A percentile compares a stretch with the other conserved stretches of the same genome.
These are phyloP conservation scores for Talinum fruticosum DNA, from an alignment of 148 eudicot species.

Conservation along the genomic window DNA sequence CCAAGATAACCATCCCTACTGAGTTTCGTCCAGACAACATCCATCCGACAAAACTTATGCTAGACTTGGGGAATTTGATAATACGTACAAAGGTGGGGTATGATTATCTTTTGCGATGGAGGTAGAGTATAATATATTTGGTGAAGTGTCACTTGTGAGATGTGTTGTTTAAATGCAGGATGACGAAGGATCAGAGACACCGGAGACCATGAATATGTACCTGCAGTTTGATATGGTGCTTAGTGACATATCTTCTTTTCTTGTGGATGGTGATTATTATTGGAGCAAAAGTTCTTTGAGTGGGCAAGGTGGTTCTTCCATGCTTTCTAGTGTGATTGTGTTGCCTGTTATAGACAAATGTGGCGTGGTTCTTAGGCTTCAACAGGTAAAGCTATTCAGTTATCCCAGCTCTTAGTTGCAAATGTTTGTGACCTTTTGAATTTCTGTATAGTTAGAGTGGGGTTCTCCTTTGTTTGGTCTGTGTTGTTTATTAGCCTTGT, in stretches of 20 bases:
- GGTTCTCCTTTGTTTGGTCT: no score
- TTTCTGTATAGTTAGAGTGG: no score
- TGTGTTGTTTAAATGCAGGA: slow-evolving; percentile 46
- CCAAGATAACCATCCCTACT: slow-evolving; percentile 92
- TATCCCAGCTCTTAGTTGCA: neutral
- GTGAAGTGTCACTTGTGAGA: slow-evolving; percentile 5
- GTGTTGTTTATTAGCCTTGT: neutral
- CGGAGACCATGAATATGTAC: slow-evolving; percentile 61
- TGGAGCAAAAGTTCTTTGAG: slow-evolving; percentile 56
- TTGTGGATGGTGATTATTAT: slow-evolving; percentile 83
- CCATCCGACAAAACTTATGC: slow-evolving; percentile 78
- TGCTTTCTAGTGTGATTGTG: slow-evolving; percentile 38
- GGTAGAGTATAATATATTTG: neutral
- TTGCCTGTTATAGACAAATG: slow-evolving; percentile 94
- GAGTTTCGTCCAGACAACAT: slow-evolving; percentile 70
- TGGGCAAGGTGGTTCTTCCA: slow-evolving; percentile 37
- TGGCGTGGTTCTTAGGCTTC: slow-evolving; percentile 79
- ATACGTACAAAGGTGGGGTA: slow-evolving; percentile 68
- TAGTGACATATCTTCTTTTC: slow-evolving; percentile 90
- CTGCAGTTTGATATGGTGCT: slow-evolving; percentile 85
- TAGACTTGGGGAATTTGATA: slow-evolving; percentile 88
- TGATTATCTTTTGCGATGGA: slow-evolving; percentile 1
- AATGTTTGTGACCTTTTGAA: slow-evolving; percentile 6
- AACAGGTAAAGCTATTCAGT: slow-evolving; percentile 57
- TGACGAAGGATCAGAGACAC: slow-evolving; percentile 45